Base-by-base conservation (phyloP, 2,329 filamentous ascomycete genomes). In the Fusarium fujikuroi region DNA sequence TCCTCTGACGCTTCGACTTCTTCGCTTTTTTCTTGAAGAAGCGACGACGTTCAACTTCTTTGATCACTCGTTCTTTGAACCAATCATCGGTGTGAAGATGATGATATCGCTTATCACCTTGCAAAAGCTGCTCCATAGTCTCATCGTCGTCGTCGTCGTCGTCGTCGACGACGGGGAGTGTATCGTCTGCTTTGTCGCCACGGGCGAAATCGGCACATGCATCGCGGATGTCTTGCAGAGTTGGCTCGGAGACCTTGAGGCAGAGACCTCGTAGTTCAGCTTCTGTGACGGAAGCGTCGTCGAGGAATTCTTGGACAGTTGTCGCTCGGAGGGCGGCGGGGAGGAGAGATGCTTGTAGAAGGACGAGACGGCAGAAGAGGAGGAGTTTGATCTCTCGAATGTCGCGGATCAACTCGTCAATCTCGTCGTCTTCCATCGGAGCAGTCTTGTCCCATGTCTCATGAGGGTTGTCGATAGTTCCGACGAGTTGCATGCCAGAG, bases 161-260 rank as follows among this genome's bases (percentile, higher is more conserved):
- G 2, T 69, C 58, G 1, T 63, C 42, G 3, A 30, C 28, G 8
- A 21, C 18, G 3, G 21, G 5, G 3, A 36, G 46, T 7, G 46
- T 62, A 6, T 77, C 69, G 1, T 75, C 72, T n/a, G 53, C 66
- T 30, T 75, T 68, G 18, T 79, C 73, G 8, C 72, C 72, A 1
- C 77, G 75, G 1, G 78, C 74, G 25, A 79, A 79, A 36, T 80
- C 78, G 34, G 78, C 78, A 36, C 78, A 80, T 9, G 78, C 78
- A 25, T 80, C 78, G 63, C 78, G 75, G 12, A 80, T 77, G 8
- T 76, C 63, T 23, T 80, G 77, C 0, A 79, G 73, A 25, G 63
- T 75, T 9, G 78, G 78, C 5, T 77, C 69, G 15, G 75, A 72
- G 4, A 79, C 66, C 28, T 78, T 80, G 18, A 80, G 52, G 43